phyloP scores from a whole-genome alignment of 2,329 filamentous ascomycete species.

The Phyllosticta ampelicida region DNA sequence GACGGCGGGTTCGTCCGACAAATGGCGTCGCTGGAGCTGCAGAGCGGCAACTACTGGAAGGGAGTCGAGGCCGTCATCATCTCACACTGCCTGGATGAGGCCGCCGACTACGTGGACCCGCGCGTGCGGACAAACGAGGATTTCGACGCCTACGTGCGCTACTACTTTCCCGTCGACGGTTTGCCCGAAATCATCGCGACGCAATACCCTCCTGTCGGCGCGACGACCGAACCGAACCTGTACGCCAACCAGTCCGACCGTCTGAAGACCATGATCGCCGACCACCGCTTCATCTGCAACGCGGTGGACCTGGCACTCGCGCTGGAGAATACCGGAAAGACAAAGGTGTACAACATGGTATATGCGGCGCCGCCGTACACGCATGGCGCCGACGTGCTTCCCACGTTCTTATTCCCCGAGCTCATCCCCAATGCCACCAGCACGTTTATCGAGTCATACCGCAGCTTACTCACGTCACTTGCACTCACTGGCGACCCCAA shows the following conservation, averaged over 20 bases:
- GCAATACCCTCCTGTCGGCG: conserved; percentile 22
- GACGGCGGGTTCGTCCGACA: conserved; percentile 25
- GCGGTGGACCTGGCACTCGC: conserved; percentile 28
- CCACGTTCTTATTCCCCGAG: conserved; percentile 11
- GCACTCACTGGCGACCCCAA: neutral
- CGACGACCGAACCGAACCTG: conserved; percentile 23
- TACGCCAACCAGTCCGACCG: conserved; percentile 19
- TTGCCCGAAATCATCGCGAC: conserved; percentile 20
- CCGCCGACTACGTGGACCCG: conserved; percentile 19
- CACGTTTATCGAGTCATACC: neutral
- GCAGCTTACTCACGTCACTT: neutral
- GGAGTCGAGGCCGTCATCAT: conserved; percentile 21
- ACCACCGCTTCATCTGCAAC: conserved; percentile 22
- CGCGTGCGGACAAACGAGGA: conserved; percentile 18
- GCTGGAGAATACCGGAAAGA: conserved; percentile 14
- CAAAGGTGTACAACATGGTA: conserved; percentile 31
- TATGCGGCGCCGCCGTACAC: conserved; percentile 32
- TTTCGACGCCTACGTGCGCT: conserved; percentile 23
- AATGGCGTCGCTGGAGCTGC: conserved; percentile 23
- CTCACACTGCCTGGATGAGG: conserved; percentile 26
- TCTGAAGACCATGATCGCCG: conserved; percentile 24
- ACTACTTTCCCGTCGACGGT: conserved; percentile 3
- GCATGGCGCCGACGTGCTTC: conserved; percentile 32
- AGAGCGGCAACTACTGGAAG: conserved; percentile 24
- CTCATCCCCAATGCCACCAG: neutral